These are phyloP conservation scores for Penicillium silybi DNA, from an alignment of 495 filamentous ascomycete species.

Conservation along the genomic window DNA sequence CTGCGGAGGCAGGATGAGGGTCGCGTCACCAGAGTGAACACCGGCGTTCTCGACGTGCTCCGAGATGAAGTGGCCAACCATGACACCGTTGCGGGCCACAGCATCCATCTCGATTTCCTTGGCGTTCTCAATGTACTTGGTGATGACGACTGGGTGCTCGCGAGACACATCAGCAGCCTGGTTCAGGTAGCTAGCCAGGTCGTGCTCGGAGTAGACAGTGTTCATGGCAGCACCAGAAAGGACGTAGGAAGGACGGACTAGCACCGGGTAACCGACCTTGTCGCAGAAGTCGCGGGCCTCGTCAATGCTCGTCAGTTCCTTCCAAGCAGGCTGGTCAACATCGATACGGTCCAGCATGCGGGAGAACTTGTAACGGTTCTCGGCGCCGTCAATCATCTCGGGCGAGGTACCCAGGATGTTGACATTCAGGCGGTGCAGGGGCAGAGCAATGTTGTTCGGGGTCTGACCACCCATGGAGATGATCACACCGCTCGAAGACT, in stretches of 20 bases:
- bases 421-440: slow-evolving; percentile 81
- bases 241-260: slow-evolving; percentile 95
- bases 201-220: slow-evolving; percentile 89
- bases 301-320: slow-evolving; percentile 87
- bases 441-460: slow-evolving; percentile 95
- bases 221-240: slow-evolving; percentile 99
- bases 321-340: slow-evolving; percentile 96
- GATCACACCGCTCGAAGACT: slow-evolving; percentile 83
- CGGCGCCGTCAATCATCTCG: slow-evolving; percentile 97
- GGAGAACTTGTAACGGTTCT: slow-evolving; percentile 98
- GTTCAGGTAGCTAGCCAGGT: slow-evolving; percentile 85
- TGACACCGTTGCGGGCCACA: slow-evolving; percentile 79
- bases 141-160: slow-evolving; percentile 98
- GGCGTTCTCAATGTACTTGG: slow-evolving; percentile 96
- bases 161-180: slow-evolving; percentile 90
- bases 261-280: slow-evolving; percentile 86
- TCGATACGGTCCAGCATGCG: slow-evolving; percentile 92
- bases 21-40: slow-evolving; percentile 97
- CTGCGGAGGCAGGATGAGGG: slow-evolving; percentile 92
- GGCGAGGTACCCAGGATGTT: slow-evolving; percentile 93
- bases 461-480: slow-evolving; percentile 98
- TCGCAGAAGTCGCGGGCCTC: slow-evolving; percentile 84
- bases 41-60: slow-evolving; percentile 98
- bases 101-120: slow-evolving; percentile 98
- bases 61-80: slow-evolving; percentile 90